Conservation (phyloP, 1,284 basidiomycete genomes). For the Ceratobasidium sp. region DNA sequence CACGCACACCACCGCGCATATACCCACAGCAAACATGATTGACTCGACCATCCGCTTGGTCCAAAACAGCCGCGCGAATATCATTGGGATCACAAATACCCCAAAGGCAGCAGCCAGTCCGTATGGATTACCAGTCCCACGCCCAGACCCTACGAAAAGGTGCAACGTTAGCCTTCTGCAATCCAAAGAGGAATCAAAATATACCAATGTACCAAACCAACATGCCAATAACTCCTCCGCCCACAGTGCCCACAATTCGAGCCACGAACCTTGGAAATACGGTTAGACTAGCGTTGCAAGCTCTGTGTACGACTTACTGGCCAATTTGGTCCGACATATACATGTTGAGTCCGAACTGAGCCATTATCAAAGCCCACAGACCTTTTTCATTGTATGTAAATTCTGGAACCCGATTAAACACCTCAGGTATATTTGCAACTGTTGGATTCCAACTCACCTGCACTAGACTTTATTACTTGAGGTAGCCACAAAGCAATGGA, state of each 20-base stretch:
- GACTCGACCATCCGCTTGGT: constrained; percentile 54
- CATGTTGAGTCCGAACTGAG: constrained; percentile 67
- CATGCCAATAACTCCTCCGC: constrained; percentile 59
- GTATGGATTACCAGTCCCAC: constrained; percentile 62
- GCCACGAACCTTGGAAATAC: constrained; percentile 54
- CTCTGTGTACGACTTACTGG: constrained; percentile 50
- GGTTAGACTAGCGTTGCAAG: constrained; percentile 38
- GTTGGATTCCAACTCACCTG: constrained; percentile 50
- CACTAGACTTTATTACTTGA: constrained; percentile 55
- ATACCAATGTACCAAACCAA: constrained; percentile 63
- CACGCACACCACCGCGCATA: neutral
- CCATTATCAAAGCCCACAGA: constrained; percentile 71
- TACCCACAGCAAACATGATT: constrained; percentile 52
- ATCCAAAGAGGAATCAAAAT: constrained; percentile 32
- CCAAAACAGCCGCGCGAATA: constrained; percentile 61
- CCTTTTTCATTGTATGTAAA: constrained; percentile 56
- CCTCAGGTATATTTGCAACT: neutral
- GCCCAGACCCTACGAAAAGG: constrained; percentile 56
- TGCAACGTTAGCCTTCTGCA: neutral
- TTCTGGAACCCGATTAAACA: constrained; percentile 45
- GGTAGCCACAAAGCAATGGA: constrained; percentile 65
- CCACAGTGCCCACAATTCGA: constrained; percentile 57
- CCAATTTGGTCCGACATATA: constrained; percentile 68
- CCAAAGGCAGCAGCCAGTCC: constrained; percentile 62
- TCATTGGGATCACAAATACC: constrained; percentile 58